Percentiles rank a stretch among this genome's conserved stretches.
These are phyloP conservation scores for Saccharomyces hybrid DNA, from an alignment of 1,139 yeast species.

Conservation along the genomic window DNA sequence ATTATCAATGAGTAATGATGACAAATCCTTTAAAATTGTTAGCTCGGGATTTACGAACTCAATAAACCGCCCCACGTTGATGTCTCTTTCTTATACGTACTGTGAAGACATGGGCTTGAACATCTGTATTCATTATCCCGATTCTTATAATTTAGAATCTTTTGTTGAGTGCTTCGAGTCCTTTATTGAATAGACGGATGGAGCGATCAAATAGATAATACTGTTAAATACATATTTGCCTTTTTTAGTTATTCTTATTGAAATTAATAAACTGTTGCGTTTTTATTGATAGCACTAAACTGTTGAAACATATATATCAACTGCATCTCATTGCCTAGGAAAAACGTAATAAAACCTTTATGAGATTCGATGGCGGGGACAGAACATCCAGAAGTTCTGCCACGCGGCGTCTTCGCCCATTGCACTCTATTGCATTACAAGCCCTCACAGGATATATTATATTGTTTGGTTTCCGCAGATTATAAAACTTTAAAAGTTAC, in stretches of 20 bases:
- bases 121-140: slow-evolving; percentile 27
- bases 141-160: slow-evolving; percentile 21
- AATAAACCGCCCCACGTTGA: slow-evolving; percentile 17
- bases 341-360: too few species aligned
- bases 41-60: slow-evolving; percentile 24
- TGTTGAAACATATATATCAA: too few species aligned
- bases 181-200: slow-evolving; percentile 13
- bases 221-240: neutral
- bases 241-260: neutral
- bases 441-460: too few species aligned
- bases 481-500: too few species aligned
- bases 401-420: too few species aligned
- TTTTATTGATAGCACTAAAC: too few species aligned
- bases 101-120: slow-evolving; percentile 22
- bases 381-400: too few species aligned
- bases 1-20: slow-evolving; percentile 5
- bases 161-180: slow-evolving; percentile 27
- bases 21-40: slow-evolving; percentile 12
- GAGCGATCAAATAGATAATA: neutral
- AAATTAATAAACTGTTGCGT: neutral
- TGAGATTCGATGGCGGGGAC: too few species aligned
- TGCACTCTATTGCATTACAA: too few species aligned
- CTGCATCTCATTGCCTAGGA: too few species aligned
- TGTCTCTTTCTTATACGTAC: slow-evolving; percentile 25
- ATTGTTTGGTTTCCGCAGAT: too few species aligned